A percentile compares a stretch with the other conserved stretches of the same genome.
Conservation (phyloP, 148 eudicot species). For the Rhododendron mucronatum region DNA sequence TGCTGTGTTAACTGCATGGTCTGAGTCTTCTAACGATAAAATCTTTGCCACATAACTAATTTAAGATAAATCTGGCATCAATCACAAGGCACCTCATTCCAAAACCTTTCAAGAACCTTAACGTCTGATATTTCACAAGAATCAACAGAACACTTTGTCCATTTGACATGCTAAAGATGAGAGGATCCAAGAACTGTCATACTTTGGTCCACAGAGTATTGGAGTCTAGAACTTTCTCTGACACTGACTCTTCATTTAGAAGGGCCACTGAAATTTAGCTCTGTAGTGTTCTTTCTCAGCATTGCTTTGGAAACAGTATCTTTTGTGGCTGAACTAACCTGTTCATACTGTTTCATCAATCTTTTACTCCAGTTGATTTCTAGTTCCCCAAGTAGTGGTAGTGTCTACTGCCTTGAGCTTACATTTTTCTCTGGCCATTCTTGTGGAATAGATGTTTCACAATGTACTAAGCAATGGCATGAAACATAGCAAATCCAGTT, state of each 20-base stretch:
- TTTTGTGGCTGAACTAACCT: background rate
- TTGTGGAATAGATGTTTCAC: background rate
- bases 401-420: background rate
- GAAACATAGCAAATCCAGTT: background rate
- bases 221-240: background rate
- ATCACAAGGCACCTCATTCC: background rate
- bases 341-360: background rate
- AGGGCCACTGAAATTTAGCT: background rate
- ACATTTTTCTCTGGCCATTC: background rate
- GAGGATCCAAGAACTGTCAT: background rate
- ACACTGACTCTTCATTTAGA: background rate
- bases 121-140: background rate
- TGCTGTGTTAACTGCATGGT: background rate
- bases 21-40: background rate
- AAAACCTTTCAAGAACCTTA: background rate
- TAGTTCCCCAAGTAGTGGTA: background rate
- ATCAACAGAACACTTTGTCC: background rate
- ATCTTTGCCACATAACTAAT: background rate
- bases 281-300: background rate
- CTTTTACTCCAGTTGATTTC: background rate
- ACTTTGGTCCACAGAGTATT: background rate
- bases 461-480: background rate
- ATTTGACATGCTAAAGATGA: background rate
- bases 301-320: background rate
- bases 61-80: background rate